Evolutionary conservation across 23 red algal species (phyloP).

Genomic region (Rhodosorus marinus): DNA sequence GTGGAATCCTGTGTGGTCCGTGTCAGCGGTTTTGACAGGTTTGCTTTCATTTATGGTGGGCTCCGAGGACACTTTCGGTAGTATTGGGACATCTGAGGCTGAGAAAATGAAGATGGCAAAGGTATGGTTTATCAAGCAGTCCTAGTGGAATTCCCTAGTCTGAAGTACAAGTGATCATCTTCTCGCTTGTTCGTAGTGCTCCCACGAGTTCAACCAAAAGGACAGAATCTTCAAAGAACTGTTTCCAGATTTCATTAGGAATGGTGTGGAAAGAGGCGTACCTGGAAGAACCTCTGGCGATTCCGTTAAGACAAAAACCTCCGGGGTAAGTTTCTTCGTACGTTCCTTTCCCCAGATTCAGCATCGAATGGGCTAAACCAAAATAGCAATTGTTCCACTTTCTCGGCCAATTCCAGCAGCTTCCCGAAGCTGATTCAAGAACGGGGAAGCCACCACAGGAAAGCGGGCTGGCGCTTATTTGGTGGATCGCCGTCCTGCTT

Average conservation of each 20-base stretch:
- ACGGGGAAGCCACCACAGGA: conserved; percentile 12
- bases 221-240: conserved; percentile 56
- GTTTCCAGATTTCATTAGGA: conserved; percentile 50
- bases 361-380: neutral
- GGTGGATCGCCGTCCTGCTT: conserved; percentile 43
- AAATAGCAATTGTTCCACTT: neutral
- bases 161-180: too few relatives aligned
- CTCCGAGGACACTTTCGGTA: conserved; percentile 48
- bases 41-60: conserved; percentile 72
- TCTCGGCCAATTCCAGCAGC: neutral
- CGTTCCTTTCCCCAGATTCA: neutral
- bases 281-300: neutral
- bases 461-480: conserved; percentile 34
- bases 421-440: conserved; percentile 2
- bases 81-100: conserved; percentile 28
- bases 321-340: conserved; percentile 6
- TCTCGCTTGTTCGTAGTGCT: too few relatives aligned
- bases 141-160: too few relatives aligned
- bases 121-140: too few relatives aligned
- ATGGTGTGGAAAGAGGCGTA: too few relatives aligned
- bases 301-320: neutral
- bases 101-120: conserved; percentile 30
- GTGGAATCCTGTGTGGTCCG: conserved; percentile 71
- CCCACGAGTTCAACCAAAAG: conserved; percentile 29
- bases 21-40: conserved; percentile 51